Evolutionary conservation across 139 green algal genomes (phyloP), one percentile per base, ranked within the genome.

Genomic region (Chlamydomonas applanata): DNA sequence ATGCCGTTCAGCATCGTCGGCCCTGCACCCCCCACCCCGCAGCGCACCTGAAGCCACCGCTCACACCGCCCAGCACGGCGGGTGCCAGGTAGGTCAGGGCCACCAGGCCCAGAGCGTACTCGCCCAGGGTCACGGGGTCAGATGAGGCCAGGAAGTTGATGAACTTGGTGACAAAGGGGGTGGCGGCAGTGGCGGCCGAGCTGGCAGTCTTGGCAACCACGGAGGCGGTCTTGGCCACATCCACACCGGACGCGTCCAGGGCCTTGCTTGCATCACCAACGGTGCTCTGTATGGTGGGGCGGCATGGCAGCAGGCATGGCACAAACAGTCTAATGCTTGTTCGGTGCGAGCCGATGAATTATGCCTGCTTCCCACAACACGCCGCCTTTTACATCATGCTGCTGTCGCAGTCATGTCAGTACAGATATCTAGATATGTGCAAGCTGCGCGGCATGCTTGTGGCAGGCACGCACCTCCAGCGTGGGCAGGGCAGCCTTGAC

Each of bases 91-190:
- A 69, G 52, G 32, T 69, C 24, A 72, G 69, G 24, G 45, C 77
- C 44, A 73, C 29, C 16, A 61, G 13, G 27, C 40, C 72, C 24
- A 79, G 56, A 14, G 46, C 89, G 44, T 90, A 90, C 85, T 97
- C 79, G 29, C 74, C 90, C 63, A 97, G 81, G 4, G 82, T 79
- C 3, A 75, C 52, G 9, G 89, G 91, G 44, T 89, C 79, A 14
- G 77, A 82, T 62, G 63, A 82, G 52, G 71, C 76, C 9, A 96
- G 34, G 44, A 91, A 86, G 34, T 88, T 76, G 30, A 76, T n/a
- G 36, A 75, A 70, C 65, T 78, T 84, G 73, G 29, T 82, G 5
- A 88, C 56, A 36, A 85, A 62, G 4, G 90, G 90, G 52, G 85
- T 79, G 29, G 89, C 87, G 20, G 77, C 81, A 57, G 24, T 79